These are phyloP conservation scores for Lachnellula occidentalis DNA, from an alignment of 2,329 filamentous ascomycete species.

Conservation along the genomic window DNA sequence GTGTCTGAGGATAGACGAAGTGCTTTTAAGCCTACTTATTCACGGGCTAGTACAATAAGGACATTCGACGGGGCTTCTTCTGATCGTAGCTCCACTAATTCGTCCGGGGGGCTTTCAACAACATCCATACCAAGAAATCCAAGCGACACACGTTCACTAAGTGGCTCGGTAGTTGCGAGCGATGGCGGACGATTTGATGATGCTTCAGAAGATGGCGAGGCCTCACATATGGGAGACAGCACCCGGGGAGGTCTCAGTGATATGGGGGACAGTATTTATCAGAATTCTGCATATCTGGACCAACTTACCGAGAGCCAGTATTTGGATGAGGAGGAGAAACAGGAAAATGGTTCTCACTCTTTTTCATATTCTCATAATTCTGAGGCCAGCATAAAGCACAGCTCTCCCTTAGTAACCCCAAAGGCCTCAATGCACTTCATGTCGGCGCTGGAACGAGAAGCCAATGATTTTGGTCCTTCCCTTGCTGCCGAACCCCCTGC, in stretches of 20 bases:
- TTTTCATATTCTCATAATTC: conserved; percentile 4
- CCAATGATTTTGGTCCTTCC: conserved; percentile 26
- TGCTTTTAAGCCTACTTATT: conserved; percentile 29
- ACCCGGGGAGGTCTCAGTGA: conserved; percentile 17
- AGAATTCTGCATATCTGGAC: conserved; percentile 28
- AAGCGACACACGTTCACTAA: conserved; percentile 5
- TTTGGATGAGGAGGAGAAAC: conserved; percentile 26
- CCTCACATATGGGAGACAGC: conserved; percentile 20
- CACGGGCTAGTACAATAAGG: conserved; percentile 28
- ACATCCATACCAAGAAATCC: conserved; percentile 12
- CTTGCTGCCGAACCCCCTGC: conserved; percentile 1
- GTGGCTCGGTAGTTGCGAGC: conserved; percentile 22
- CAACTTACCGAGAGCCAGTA: conserved; percentile 29
- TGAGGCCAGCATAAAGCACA: conserved; percentile 29
- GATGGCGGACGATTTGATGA: conserved; percentile 31
- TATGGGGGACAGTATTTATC: conserved; percentile 25
- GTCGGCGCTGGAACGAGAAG: conserved; percentile 26
- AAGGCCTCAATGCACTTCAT: conserved; percentile 41
- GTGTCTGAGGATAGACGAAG: conserved; percentile 32
- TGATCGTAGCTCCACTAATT: conserved; percentile 12
- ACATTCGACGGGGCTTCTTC: conserved; percentile 17
- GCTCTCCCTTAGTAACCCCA: conserved; percentile 44
- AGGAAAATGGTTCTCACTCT: conserved; percentile 28
- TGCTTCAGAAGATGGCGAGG: conserved; percentile 29
- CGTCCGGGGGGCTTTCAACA: conserved; percentile 15